Conservation (phyloP, 768 basidiomycete genomes). For the Tylopilus sp. region DNA sequence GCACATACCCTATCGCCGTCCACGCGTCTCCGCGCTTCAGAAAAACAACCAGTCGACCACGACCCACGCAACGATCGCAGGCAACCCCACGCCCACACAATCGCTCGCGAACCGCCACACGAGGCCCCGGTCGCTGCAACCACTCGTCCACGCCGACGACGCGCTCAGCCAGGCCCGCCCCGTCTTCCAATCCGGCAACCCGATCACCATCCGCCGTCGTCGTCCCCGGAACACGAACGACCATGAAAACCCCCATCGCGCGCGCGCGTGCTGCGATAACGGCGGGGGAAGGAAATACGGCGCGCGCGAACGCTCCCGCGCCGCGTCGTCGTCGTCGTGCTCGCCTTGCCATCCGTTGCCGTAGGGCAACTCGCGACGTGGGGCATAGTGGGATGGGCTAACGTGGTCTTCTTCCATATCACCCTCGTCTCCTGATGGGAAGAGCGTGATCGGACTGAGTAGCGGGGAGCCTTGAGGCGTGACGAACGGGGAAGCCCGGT, state of each 20-base stretch:
- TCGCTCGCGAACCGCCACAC: conserved; percentile 39
- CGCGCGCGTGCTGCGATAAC: conserved; percentile 19
- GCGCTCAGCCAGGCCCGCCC: conserved; percentile 9
- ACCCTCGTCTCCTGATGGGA: conserved; percentile 41
- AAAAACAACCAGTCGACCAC: conserved; percentile 30
- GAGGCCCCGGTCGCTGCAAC: conserved; percentile 28
- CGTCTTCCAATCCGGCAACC: conserved; percentile 36
- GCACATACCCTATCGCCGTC: no score
- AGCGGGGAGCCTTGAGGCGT: conserved; percentile 42
- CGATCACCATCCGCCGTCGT: conserved; percentile 50
- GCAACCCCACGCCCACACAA: conserved; percentile 29
- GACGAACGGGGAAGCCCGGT: conserved; percentile 35
- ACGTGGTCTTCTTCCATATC: conserved; percentile 43
- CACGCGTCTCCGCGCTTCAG: conserved; percentile 6
- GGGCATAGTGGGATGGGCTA: conserved; percentile 48
- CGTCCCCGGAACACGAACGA: conserved; percentile 55
- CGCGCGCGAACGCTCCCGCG: background rate
- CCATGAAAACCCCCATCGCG: conserved; percentile 40
- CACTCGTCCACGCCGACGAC: conserved; percentile 1
- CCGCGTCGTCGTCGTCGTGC: conserved; percentile 9
- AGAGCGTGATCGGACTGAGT: conserved; percentile 35
- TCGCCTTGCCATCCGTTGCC: conserved; percentile 31
- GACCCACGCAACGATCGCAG: conserved; percentile 24
- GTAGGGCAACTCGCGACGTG: conserved; percentile 36
- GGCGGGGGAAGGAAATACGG: conserved; percentile 42